Evolutionary conservation across 23 red algal species (phyloP).

Genomic region (Gracilaria vermiculophylla): DNA sequence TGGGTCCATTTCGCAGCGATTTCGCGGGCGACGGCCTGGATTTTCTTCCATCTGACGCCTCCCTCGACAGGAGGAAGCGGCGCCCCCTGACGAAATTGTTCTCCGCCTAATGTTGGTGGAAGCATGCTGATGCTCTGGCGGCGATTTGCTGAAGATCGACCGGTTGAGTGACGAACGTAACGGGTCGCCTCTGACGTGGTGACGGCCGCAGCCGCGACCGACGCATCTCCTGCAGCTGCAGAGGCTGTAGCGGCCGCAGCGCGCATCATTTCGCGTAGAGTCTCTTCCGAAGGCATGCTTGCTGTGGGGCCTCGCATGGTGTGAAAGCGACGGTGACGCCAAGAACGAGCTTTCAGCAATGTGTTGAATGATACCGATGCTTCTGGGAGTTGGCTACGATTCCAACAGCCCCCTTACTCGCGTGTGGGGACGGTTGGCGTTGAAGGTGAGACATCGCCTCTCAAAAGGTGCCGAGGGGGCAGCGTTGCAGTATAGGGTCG

Average conservation of each 20-base stretch:
- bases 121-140: constrained; percentile 24
- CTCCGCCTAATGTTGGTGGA: not conserved
- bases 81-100: constrained; percentile 27
- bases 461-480: too few species aligned
- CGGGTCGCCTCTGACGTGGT: not conserved
- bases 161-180: constrained; percentile 19
- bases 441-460: too few species aligned
- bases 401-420: too few species aligned
- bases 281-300: constrained; percentile 7
- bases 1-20: constrained; percentile 32
- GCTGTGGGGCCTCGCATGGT: constrained; percentile 1
- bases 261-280: constrained; percentile 46
- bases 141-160: constrained; percentile 11
- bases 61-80: constrained; percentile 23
- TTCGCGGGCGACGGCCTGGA: constrained; percentile 28
- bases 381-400: too few species aligned
- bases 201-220: not conserved
- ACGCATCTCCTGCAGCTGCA: constrained; percentile 18
- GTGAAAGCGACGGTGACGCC: too few species aligned
- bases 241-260: constrained; percentile 41
- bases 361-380: too few species aligned
- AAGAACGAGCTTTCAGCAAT: too few species aligned
- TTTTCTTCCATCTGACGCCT: constrained; percentile 41
- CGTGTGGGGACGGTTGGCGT: too few species aligned
- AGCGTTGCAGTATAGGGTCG: too few species aligned